Base-by-base conservation (phyloP, 768 basidiomycete species). In the Lactarius quietus region DNA sequence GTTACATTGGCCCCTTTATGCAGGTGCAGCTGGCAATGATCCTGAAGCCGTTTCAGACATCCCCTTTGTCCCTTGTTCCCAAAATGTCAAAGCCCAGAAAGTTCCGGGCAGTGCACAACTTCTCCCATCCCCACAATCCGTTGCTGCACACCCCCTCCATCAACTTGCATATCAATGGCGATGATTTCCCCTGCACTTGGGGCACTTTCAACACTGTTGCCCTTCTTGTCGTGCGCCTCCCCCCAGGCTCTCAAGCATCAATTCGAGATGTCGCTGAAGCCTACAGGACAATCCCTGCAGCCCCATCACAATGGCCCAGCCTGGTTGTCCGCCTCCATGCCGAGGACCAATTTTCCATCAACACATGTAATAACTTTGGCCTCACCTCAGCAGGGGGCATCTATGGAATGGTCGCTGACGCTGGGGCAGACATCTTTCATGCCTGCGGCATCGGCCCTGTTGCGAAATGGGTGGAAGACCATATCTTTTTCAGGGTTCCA, bases 31-130 rank as follows among this genome's bases (percentile, higher is more conserved):
- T 78, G 0, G 76, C 79, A 61, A 0, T 3, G 0, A 53, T 74
- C 28, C 64, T 81, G 7, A 78, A 79, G 0, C 77, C 74, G 0
- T 80, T 81, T 62, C 79, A 81, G 3, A 20, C 41, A 6, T 43
- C 41, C 6, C 20, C 20, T 1, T 2, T 43, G 20, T 43, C 41
- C 20, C 59, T 65, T 73, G 0, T 80, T 76, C 78, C 76, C 0
- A 82, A 82, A 36, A 64, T 74, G 0, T 72, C 74, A 0, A 76
- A 75, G 35, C 73, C 73, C 0, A 73, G 70, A 0, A 77, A 76
- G 57, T 79, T 69, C 54, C 61, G 74, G 0, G 63, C 74, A 7
- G 70, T 82, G 3, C 79, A 81, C n/a, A 78, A 82, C 56, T 71
- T 79, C 26, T 80, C 78, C 0, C 73, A 69, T 39, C 77, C 76